A percentile compares a stretch with the other conserved stretches of the same genome.
These are phyloP conservation scores for Syzygium oleosum DNA, from an alignment of 345 rosid species.

Conservation along the genomic window DNA sequence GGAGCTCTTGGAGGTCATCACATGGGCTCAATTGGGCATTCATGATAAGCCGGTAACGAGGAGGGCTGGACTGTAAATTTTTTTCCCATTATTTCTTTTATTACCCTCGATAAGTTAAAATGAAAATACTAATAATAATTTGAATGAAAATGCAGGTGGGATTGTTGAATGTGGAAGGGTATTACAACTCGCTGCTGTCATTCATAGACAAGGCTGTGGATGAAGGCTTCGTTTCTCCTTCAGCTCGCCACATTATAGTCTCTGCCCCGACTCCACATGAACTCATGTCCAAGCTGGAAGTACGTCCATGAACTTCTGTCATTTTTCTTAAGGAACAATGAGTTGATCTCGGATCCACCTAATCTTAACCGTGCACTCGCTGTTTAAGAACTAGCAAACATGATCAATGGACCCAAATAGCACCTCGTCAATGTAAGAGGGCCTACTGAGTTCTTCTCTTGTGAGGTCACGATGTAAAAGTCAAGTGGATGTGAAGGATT, in stretches of 20 bases:
- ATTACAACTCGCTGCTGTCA: slow-evolving; percentile 55
- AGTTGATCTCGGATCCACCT: background rate
- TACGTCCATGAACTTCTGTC: background rate
- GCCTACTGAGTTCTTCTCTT: background rate
- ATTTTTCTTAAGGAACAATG: background rate
- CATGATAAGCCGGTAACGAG: slow-evolving; percentile 56
- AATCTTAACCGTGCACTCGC: background rate
- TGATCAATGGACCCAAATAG: background rate
- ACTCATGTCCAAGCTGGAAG: slow-evolving; percentile 74
- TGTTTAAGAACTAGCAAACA: background rate
- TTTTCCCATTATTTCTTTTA: background rate
- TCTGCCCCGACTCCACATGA: slow-evolving; percentile 68
- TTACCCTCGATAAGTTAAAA: background rate
- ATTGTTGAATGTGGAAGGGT: slow-evolving; percentile 67
- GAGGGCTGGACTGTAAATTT: background rate
- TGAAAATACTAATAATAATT: background rate
- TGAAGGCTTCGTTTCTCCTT: slow-evolving; percentile 64
- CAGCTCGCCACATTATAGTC: slow-evolving; percentile 68
- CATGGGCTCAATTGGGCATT: slow-evolving; percentile 80
- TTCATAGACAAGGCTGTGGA: slow-evolving; percentile 84
- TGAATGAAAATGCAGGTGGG: slow-evolving; percentile 40
- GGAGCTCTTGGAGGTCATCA: slow-evolving; percentile 67
- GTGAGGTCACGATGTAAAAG: background rate
- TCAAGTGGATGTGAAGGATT: background rate
- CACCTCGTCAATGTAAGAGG: background rate